Conservation (phyloP, 768 basidiomycete genomes). For the Macrolepiota fuliginosa region DNA sequence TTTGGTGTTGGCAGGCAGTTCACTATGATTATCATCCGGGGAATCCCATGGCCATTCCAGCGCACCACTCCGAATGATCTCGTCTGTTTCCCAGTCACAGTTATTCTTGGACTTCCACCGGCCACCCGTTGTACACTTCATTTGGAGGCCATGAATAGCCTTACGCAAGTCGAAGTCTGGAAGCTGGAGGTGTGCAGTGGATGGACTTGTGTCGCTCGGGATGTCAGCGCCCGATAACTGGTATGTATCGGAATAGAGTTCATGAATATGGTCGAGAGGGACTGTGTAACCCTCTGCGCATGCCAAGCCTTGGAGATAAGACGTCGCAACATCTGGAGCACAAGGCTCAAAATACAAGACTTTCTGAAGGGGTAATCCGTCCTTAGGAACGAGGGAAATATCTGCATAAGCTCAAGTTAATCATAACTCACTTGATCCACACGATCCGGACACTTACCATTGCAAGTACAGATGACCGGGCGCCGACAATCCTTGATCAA, state of each 20-base stretch:
- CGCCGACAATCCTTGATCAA: constrained; percentile 83
- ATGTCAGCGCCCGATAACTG: constrained; percentile 6
- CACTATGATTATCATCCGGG: background rate
- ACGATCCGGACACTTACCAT: constrained; percentile 55
- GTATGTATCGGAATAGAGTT: constrained; percentile 33
- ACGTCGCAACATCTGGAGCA: constrained; percentile 48
- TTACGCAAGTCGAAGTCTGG: constrained; percentile 15
- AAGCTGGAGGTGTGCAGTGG: constrained; percentile 8
- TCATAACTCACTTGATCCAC: constrained; percentile 8
- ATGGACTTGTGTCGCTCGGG: constrained; percentile 4
- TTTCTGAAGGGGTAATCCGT: constrained; percentile 75
- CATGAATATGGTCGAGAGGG: constrained; percentile 37
- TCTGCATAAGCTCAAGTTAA: constrained; percentile 42
- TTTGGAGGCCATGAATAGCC: constrained; percentile 15
- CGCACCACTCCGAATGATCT: background rate
- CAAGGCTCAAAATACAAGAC: constrained; percentile 66
- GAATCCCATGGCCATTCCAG: constrained; percentile 7
- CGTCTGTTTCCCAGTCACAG: background rate
- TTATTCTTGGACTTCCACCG: background rate
- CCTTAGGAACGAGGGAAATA: constrained; percentile 63
- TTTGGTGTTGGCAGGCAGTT: background rate
- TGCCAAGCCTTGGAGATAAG: constrained; percentile 69
- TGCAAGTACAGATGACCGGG: constrained; percentile 94
- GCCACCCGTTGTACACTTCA: constrained; percentile 11
- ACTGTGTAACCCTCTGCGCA: constrained; percentile 51